Base-by-base conservation (phyloP, 176 grass and related monocot species). In the Carex myosuroides region DNA sequence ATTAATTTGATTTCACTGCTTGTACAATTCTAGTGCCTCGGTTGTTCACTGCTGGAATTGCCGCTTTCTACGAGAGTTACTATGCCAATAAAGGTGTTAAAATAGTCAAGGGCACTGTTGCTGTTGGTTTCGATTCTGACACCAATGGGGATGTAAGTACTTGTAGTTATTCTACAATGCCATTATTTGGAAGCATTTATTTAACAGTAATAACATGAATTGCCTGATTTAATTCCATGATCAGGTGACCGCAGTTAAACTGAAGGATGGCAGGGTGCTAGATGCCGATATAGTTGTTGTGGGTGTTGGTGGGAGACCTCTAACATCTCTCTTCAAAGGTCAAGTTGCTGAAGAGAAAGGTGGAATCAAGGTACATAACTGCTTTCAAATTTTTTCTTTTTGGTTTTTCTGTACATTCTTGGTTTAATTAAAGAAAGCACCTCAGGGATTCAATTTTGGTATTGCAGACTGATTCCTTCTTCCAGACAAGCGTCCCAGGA, bases 1-100 rank as follows among this genome's bases (percentile, higher is more conserved):
- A 63, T 32, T 84, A 18, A 35, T 60, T 85, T 29, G 30, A 41
- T 52, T 86, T 22, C 17, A n/a, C 9, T 85, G 77, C 50, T 57
- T 77, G 73, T 58, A 84, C 76, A 87, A 65, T 59, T 97, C 79
- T 86, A 98, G 95, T 98, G 95, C 95, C 95, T 18, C 82, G 95
- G 39, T 88, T 98, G 48, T 98, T 98, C 86, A 98, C 89, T 32
- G 84, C 91, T 9, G 91, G 90, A 29, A 91, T 98, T 70, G 89
- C 92, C n/a, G 89, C 91, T 84, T 98, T 98, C 89, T 98, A 95
- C 5, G 92, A 98, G 88, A 82, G 85, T 74, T 98, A 98, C 83
- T 98, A 98, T 81, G 81, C 92, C 8, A 98, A 91, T 85, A 98
- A 98, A 88, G 92, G 92, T 65, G 84, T 98, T 73, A 93, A 91